Conservation (phyloP, 164 flowering plant genomes). For the Macadamia tetraphylla region DNA sequence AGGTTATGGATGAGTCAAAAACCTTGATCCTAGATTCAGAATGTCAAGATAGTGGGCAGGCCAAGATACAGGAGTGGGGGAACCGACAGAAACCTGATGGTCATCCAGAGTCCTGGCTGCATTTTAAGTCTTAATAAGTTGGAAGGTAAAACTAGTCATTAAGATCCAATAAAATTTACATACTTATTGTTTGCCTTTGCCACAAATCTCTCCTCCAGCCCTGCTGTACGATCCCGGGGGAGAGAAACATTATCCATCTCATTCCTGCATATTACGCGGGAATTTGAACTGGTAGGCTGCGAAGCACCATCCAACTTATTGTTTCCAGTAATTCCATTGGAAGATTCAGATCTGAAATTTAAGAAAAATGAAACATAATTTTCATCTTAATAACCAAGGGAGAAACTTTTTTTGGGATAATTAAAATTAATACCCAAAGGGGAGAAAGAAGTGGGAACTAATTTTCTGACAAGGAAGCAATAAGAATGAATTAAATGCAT, state of each 20-base stretch:
- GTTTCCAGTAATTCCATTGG: constrained; percentile 28
- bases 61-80: neutral
- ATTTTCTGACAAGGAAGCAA: too few relatives aligned
- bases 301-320: constrained; percentile 48
- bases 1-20: constrained; percentile 1
- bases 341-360: constrained; percentile 45
- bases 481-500: too few relatives aligned
- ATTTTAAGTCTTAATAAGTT: neutral
- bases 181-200: constrained; percentile 33
- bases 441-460: too few relatives aligned
- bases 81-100: neutral
- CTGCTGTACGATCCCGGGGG: constrained; percentile 37
- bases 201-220: constrained; percentile 34
- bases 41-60: neutral
- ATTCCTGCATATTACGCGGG: constrained; percentile 35
- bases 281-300: constrained; percentile 30
- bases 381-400: too few relatives aligned
- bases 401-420: too few relatives aligned
- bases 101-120: neutral
- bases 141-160: too few relatives aligned
- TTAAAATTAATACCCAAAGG: too few relatives aligned
- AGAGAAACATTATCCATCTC: constrained; percentile 46
- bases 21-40: neutral
- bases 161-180: neutral
- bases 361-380: neutral